Base-by-base conservation (phyloP, 495 filamentous ascomycete genomes). In the Lasiosphaeris hirsuta region DNA sequence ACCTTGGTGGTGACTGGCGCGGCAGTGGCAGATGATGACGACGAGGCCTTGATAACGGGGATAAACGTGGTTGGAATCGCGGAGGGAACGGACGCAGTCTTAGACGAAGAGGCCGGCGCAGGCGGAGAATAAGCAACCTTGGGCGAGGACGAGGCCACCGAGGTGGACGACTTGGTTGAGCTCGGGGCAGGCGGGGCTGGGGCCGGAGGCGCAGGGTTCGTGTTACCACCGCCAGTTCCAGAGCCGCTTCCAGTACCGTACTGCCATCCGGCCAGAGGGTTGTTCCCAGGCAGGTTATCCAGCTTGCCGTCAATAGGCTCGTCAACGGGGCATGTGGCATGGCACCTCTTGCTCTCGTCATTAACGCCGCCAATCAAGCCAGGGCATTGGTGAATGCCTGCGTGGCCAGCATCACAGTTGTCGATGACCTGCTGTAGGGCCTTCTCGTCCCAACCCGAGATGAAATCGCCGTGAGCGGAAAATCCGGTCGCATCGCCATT, bases 391-490 rank as follows among this genome's bases (percentile, higher is more conserved):
- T 82, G 69, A 51, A 87, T 74, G n/a, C 71, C 75, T 23, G 64
- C 68, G 55, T 77, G 76, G 38, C 79, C 73, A 54, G 67, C 75
- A 52, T 82, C 75, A 75, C 87, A 90, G 45, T 69, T 76, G 63
- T 85, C 68, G 57, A 88, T 76, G 57, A 84, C 84, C 36, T 77
- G 72, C 65, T 88, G 79, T 15, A 90, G 81, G 51, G 78, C 73
- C 5, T 70, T 58, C 49, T 75, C 67, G 58, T 90, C 81, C 88
- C 88, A 92, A 33, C 86, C 88, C 45, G 87, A 81, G 43, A 90
- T 72, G 69, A 90, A 90, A 70, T 90, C 87, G 36, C 79, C 86
- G 70, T 90, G 87, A 47, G 81, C 79, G 34, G 72, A 75, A 67
- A 71, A 83, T 46, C 81, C 81, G n/a, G 81, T 82, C 30, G 69